These are phyloP conservation scores for Clonostachys rhizophaga DNA, from an alignment of 2,329 filamentous ascomycete genomes.

Conservation along the genomic window DNA sequence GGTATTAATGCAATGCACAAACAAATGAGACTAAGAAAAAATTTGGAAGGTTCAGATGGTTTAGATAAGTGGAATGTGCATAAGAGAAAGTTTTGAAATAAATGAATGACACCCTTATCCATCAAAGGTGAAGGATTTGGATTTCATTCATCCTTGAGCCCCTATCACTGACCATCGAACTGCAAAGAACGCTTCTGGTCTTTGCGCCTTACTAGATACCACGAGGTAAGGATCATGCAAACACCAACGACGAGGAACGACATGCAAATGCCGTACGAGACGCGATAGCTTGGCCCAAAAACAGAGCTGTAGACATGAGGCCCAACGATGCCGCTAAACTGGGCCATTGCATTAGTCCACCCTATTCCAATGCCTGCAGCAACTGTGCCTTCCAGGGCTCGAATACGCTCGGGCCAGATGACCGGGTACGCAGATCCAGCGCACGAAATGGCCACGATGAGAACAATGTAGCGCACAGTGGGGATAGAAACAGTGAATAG, in stretches of 20 bases:
- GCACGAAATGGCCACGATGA: conserved; percentile 30
- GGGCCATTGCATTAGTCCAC: conserved; percentile 22
- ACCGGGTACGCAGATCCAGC: conserved; percentile 30
- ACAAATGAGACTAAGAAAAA: too few relatives aligned
- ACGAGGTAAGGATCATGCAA: conserved; percentile 8
- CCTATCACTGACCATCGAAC: too few relatives aligned
- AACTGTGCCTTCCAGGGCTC: conserved; percentile 28
- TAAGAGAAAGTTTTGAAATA: too few relatives aligned
- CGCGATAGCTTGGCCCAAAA: conserved; percentile 28
- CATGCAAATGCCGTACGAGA: conserved; percentile 27
- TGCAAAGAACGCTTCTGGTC: conserved; percentile 1
- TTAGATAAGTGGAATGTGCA: too few relatives aligned
- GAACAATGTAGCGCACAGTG: conserved; percentile 28
- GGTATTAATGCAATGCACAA: too few relatives aligned
- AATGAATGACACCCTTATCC: too few relatives aligned
- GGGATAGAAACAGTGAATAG: conserved; percentile 25
- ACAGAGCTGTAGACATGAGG: conserved; percentile 31
- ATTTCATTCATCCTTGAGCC: too few relatives aligned
- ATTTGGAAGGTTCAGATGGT: too few relatives aligned
- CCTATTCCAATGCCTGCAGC: conserved; percentile 29
- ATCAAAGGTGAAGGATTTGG: too few relatives aligned
- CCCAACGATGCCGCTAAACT: conserved; percentile 29
- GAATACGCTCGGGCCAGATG: conserved; percentile 31
- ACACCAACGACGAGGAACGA: conserved; percentile 20
- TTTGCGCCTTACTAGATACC: conserved; percentile 11